These are phyloP conservation scores for Agarophyton chilense DNA, from an alignment of 23 red algal species.

Conservation along the genomic window DNA sequence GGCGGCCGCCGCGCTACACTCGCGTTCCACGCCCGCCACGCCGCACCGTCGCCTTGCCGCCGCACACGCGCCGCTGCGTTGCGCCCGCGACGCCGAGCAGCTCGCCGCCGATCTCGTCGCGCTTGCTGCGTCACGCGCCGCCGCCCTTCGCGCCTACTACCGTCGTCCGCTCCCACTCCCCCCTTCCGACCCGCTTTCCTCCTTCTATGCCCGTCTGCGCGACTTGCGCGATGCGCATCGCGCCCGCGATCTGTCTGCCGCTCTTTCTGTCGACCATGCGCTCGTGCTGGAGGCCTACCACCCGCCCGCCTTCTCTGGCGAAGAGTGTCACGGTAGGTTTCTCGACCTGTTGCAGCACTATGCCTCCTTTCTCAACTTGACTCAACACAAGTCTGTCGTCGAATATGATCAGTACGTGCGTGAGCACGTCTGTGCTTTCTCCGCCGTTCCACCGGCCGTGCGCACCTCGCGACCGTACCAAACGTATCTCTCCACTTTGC, in stretches of 20 bases:
- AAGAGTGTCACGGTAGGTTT: slow-evolving; percentile 56
- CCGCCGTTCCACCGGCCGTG: slow-evolving; percentile 9
- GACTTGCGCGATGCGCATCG: slow-evolving; percentile 52
- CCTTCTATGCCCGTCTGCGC: slow-evolving; percentile 61
- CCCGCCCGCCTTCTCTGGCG: slow-evolving; percentile 48
- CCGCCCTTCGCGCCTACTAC: background rate
- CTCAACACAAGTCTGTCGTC: too few relatives aligned
- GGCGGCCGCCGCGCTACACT: slow-evolving; percentile 45
- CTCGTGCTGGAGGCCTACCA: slow-evolving; percentile 9
- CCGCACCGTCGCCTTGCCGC: background rate
- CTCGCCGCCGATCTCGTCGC: slow-evolving; percentile 23
- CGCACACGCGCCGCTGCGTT: background rate
- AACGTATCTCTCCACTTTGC: slow-evolving; percentile 23
- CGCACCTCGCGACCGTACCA: slow-evolving; percentile 43
- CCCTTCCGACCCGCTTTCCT: slow-evolving; percentile 14
- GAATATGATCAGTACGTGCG: slow-evolving; percentile 72
- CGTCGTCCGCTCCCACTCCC: background rate
- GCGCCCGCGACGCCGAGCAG: slow-evolving; percentile 49
- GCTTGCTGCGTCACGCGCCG: slow-evolving; percentile 1
- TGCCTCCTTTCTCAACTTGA: slow-evolving; percentile 40
- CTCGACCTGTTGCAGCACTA: slow-evolving; percentile 40
- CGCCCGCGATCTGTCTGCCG: background rate
- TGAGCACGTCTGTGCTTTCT: slow-evolving; percentile 17
- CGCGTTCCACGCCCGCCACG: background rate
- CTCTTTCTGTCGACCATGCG: slow-evolving; percentile 3